Evolutionary conservation across 805 yeast species (phyloP).

Genomic region (Cyberlindnera galapagoensis): DNA sequence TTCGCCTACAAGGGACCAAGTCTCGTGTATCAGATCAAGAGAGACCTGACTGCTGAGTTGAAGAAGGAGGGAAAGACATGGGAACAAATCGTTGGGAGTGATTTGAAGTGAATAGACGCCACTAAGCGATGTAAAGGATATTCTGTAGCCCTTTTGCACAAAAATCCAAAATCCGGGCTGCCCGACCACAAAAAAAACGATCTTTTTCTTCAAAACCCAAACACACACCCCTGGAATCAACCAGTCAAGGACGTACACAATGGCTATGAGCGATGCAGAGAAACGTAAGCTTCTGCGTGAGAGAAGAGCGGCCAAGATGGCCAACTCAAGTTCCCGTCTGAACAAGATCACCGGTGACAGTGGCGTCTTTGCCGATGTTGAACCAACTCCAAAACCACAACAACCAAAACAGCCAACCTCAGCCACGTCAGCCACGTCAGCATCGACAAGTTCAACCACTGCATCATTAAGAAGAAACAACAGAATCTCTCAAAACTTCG

Average conservation of each 20-base stretch:
- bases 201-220: too few relatives aligned
- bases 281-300: constrained; percentile 22
- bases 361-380: constrained; percentile 2
- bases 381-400: not conserved
- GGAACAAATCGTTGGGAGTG: constrained; percentile 70
- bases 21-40: constrained; percentile 53
- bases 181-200: too few relatives aligned
- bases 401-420: constrained; percentile 1
- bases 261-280: constrained; percentile 20
- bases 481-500: constrained; percentile 17
- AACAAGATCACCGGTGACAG: constrained; percentile 22
- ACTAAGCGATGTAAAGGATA: too few relatives aligned
- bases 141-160: too few relatives aligned
- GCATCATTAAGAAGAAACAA: constrained; percentile 2
- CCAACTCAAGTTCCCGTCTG: constrained; percentile 16
- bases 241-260: not conserved
- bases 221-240: too few relatives aligned
- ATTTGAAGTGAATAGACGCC: constrained; percentile 29
- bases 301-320: constrained; percentile 23
- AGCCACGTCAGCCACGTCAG: constrained; percentile 1
- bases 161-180: too few relatives aligned
- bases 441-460: not conserved
- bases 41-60: constrained; percentile 54
- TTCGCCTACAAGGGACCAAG: constrained; percentile 94
- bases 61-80: constrained; percentile 74